Base-by-base conservation (phyloP, 768 basidiomycete species). In the Termitomyces sp. region DNA sequence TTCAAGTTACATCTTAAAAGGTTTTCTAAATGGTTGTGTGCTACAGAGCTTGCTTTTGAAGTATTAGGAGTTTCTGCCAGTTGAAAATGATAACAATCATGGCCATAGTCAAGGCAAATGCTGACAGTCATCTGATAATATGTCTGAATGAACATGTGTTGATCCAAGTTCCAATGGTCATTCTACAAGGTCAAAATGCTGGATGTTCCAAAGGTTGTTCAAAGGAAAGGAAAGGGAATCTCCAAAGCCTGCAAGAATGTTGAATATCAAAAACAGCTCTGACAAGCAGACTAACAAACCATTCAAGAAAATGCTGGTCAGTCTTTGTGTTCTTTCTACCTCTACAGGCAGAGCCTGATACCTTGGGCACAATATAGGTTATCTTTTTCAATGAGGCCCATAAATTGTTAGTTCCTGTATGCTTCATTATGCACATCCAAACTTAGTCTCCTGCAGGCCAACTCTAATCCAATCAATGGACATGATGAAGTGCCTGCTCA, bases 351-450 rank as follows among this genome's bases (percentile, higher is more conserved):
- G 47, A n/a, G 36, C 30, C 22, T 53, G 16, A 47, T 44, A 3
- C 18, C 13, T 10, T 46, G 12, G 32, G 13, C 40, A 24, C 32
- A 8, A 13, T 46, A 1, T 59, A 82, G 80, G 75, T 81, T 13
- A 80, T 93, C 57, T 89, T 93, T 68, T 83, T 94, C 59, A 92
- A 94, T 61, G 92, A 94, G 68, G 89, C 91, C 2, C 92, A 94
- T 67, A 90, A 88, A 69, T 72, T 93, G 86, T 91, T 68, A 36
- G 85, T 62, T 32, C 34, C 39, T 6, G 14, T 32, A 42, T 36
- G 50, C 24, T 24, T 13, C 10, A 22, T 26, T 34, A 30, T 53
- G 13, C 27, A 30, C 26, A 34, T 33, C n/a, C 47, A 40, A n/a
- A 60, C 56, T 49, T 2, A 47, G 16, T 8, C 52, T 26, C 27